Evolutionary conservation across 805 yeast genomes (phyloP), one percentile per base, ranked within the genome.

Genomic region (Wickerhamiella kurtzmanii): DNA sequence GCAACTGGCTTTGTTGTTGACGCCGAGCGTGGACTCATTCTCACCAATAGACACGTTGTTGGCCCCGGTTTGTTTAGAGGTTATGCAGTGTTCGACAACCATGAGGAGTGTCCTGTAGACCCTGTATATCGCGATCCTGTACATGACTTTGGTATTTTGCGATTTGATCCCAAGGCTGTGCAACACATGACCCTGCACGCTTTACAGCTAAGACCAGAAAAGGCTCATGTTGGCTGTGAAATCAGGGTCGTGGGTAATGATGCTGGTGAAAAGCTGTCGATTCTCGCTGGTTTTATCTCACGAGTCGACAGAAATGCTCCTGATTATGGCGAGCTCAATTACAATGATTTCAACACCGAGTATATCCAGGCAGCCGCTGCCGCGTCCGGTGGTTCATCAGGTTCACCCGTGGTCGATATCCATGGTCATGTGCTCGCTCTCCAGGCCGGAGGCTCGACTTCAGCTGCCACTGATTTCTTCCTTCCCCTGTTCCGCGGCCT

Each of bases 1-100:
- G 96, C 96, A n/a, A 85, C 96, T 0, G 96, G 96, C 2, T 88
- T 88, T 62, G 86, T 88, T 4, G 96, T 88, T 9, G 96, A 88
- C 62, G 72, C 89, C 2, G 69, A 74, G 47, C 64, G 76, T 21
- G 96, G 96, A 15, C 75, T 87, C 49, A 86, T 88, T 51, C 70
- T 88, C 61, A 88, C 96, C 9, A 88, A 88, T 65, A 74, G 96
- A 59, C 96, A 88, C 60, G 96, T 88, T 43, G 96, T 87, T 38
- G 95, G 95, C 2, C 87, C 96, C 0, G 95, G 96, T 16, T 96
- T 96, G 1, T 87, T 88, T 62, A 74, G 79, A 35, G 96, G 96
- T 1, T 85, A 82, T 59, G 95, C 84, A 0, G 86, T 88, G 1
- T 88, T 88, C 60, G 95, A 88, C 60, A 88, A 88, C 61, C 96